Conservation (phyloP, 2,329 filamentous ascomycete species). For the Aaosphaeria arxii region DNA sequence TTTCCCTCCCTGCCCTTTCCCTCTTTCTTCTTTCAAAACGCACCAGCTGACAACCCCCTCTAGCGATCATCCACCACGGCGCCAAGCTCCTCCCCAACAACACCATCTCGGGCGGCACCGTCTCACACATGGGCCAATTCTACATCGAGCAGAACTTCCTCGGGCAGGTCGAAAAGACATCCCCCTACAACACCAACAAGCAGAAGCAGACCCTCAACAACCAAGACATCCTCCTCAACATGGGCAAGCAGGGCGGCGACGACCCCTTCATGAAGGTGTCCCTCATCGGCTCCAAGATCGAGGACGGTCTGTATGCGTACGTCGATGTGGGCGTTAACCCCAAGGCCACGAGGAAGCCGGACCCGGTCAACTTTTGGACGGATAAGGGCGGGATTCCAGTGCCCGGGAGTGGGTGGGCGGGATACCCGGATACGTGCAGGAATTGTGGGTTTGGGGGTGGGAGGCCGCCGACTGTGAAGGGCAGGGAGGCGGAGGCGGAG, state of each 20-base stretch:
- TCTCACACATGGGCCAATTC: conserved; percentile 62
- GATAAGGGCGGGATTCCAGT: conserved; percentile 20
- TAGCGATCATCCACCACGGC: conserved; percentile 37
- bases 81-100: conserved; percentile 46
- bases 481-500: neutral
- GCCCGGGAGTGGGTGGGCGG: conserved; percentile 21
- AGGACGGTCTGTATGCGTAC: conserved; percentile 27
- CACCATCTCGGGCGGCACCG: conserved; percentile 49
- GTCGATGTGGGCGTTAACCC: conserved; percentile 33
- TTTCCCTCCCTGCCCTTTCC: no score
- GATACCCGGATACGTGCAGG: conserved; percentile 22
- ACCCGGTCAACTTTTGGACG: conserved; percentile 30
- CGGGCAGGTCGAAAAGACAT: conserved; percentile 46
- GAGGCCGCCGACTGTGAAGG: neutral
- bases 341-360: conserved; percentile 19
- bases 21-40: no score
- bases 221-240: conserved; percentile 49
- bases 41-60: no score
- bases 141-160: conserved; percentile 63
- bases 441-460: conserved; percentile 6
- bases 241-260: conserved; percentile 46
- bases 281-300: conserved; percentile 47
- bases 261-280: conserved; percentile 59
- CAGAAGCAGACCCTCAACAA: conserved; percentile 48
- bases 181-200: conserved; percentile 46